A percentile compares a stretch with the other conserved stretches of the same genome.
Conservation (phyloP, 306 rosid genomes). For the Echinosophora koreensis region DNA sequence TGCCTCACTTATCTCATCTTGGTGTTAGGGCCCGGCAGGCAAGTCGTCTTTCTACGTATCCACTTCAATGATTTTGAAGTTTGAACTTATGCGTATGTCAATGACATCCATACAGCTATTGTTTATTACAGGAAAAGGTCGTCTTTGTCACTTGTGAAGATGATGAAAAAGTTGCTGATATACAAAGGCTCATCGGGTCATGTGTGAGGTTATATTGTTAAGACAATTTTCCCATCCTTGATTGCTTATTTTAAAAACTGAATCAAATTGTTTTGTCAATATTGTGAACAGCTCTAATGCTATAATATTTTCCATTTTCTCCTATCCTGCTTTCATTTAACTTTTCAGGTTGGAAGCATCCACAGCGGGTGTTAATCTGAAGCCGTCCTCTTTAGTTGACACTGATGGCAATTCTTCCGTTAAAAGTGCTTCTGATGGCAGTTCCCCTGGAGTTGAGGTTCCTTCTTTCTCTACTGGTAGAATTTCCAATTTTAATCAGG, state of each 20-base stretch:
- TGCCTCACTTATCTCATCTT: conserved; percentile 99
- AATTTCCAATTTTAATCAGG: conserved; percentile 63
- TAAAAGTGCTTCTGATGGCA: conserved; percentile 54
- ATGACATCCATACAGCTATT: conserved; percentile 36
- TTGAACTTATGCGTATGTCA: conserved; percentile 31
- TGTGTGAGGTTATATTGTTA: conserved; percentile 66
- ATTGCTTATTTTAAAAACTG: conserved; percentile 31
- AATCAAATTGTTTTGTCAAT: conserved; percentile 37
- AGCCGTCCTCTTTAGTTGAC: conserved; percentile 54
- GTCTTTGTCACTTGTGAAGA: conserved; percentile 96
- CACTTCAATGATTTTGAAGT: conserved; percentile 25
- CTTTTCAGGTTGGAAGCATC: conserved; percentile 90
- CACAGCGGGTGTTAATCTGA: conserved; percentile 66
- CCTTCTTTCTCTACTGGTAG: conserved; percentile 61
- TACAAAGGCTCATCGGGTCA: conserved; percentile 66
- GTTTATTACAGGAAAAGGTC: conserved; percentile 83
- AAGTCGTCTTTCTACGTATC: conserved; percentile 50
- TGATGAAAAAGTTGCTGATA: conserved; percentile 68
- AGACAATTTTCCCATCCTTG: conserved; percentile 31
- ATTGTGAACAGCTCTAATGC: conserved; percentile 34
- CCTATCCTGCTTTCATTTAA: conserved; percentile 35
- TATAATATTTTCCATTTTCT: conserved; percentile 38
- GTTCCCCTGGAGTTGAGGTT: conserved; percentile 48
- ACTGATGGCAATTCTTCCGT: conserved; percentile 47
- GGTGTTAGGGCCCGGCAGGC: conserved; percentile 99